Conservation (phyloP, 352 stramenopile species). For the Stramenopiles sp. region DNA sequence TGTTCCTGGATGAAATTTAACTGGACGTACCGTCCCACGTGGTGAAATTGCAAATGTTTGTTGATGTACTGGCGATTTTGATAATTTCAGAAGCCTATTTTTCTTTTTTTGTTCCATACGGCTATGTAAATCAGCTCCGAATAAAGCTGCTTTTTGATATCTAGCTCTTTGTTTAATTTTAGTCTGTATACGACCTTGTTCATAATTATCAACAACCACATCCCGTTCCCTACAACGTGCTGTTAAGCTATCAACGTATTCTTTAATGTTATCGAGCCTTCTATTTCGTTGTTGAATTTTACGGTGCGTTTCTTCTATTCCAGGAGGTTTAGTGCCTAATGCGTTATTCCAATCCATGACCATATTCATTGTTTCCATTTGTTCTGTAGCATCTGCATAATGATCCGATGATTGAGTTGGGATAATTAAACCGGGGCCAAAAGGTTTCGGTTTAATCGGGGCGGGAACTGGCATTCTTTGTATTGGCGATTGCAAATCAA, state of each 20-base stretch:
- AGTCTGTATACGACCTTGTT: background rate
- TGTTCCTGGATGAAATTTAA: background rate
- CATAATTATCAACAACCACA: background rate
- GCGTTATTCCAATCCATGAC: background rate
- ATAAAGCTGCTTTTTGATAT: background rate
- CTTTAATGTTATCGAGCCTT: background rate
- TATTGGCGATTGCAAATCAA: background rate
- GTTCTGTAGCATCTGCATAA: background rate
- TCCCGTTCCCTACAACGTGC: background rate
- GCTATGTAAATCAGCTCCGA: background rate
- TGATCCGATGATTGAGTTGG: background rate
- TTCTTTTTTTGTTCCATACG: background rate
- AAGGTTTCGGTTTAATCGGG: background rate
- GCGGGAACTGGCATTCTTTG: background rate
- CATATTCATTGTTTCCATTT: background rate
- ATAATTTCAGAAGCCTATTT: background rate
- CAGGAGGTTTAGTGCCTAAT: background rate
- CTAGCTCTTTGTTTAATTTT: background rate
- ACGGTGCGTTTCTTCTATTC: background rate
- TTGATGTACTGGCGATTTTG: background rate
- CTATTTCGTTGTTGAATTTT: background rate
- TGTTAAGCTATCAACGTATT: background rate
- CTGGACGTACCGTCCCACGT: background rate
- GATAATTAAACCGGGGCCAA: background rate
- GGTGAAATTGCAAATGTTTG: constrained; percentile 2